Percentiles rank a stretch among this genome's conserved stretches.
Evolutionary conservation across 2,329 filamentous ascomycete species (phyloP).

Genomic region (Paraconiothyrium sp.): DNA sequence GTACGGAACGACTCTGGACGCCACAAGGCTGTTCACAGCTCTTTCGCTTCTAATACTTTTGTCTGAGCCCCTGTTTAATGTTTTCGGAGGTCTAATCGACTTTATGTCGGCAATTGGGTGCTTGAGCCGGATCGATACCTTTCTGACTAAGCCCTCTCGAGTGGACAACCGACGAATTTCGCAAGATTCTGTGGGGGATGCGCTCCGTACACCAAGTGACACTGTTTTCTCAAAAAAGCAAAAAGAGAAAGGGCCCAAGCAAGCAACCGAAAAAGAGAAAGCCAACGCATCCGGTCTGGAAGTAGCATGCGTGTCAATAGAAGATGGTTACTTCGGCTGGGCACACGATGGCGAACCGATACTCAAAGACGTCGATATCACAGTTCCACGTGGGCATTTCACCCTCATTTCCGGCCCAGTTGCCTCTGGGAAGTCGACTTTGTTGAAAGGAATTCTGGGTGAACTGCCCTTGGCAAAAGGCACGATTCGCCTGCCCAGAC

Average conservation of each 20-base stretch:
- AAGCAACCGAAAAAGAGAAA: not conserved
- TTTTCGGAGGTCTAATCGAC: conserved; percentile 15
- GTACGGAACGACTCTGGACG: conserved; percentile 15
- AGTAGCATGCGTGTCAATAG: conserved; percentile 2
- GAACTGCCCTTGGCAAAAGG: conserved; percentile 12
- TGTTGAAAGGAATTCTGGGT: conserved; percentile 34
- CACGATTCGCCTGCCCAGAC: not conserved
- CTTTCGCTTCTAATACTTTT: conserved; percentile 20
- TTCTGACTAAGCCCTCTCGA: not conserved
- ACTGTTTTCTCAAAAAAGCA: not conserved
- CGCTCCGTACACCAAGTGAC: not conserved
- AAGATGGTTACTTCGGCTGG: conserved; percentile 21
- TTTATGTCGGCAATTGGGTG: conserved; percentile 19
- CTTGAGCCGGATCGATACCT: conserved; percentile 20
- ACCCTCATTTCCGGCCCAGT: conserved; percentile 14
- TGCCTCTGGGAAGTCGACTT: conserved; percentile 42
- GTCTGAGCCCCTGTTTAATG: conserved; percentile 19
- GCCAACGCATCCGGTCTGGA: not conserved
- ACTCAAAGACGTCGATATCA: conserved; percentile 10
- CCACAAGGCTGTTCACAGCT: conserved; percentile 20
- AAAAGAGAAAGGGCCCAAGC: too few species aligned
- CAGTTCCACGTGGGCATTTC: not conserved
- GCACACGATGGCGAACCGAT: not conserved
- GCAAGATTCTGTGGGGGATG: too few species aligned
- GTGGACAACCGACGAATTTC: not conserved